Evolutionary conservation across 495 filamentous ascomycete genomes (phyloP).

Genomic region (Penicillium nucicola): DNA sequence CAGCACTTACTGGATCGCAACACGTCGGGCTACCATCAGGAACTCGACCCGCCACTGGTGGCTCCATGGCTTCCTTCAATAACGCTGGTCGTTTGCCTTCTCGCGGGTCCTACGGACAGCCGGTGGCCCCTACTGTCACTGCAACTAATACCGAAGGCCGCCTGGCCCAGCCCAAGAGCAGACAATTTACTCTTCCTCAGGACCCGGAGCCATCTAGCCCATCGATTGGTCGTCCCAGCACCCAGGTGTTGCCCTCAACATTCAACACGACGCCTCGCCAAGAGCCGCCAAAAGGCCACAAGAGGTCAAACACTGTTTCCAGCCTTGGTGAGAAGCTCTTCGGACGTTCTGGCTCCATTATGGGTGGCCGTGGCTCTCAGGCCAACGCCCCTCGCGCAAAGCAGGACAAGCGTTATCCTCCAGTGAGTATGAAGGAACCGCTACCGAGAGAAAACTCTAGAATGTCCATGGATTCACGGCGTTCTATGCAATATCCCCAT

Average conservation of each 20-base stretch:
- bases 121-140: conserved; percentile 81
- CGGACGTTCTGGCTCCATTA: conserved; percentile 73
- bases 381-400: conserved; percentile 31
- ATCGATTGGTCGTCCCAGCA: conserved; percentile 60
- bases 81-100: conserved; percentile 65
- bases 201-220: conserved; percentile 26
- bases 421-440: conserved; percentile 72
- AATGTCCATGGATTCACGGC: conserved; percentile 75
- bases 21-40: conserved; percentile 48
- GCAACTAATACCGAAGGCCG: conserved; percentile 88
- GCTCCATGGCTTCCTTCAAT: conserved; percentile 67
- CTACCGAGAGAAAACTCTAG: conserved; percentile 56
- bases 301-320: conserved; percentile 84
- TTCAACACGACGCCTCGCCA: conserved; percentile 44
- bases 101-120: conserved; percentile 84
- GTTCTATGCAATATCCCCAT: conserved; percentile 72
- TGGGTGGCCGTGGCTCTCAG: conserved; percentile 56
- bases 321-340: conserved; percentile 76
- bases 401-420: conserved; percentile 58
- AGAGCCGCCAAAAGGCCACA: conserved; percentile 68
- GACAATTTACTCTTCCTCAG: conserved; percentile 70
- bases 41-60: conserved; percentile 74
- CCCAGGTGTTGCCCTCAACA: conserved; percentile 43
- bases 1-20: conserved; percentile 40
- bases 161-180: conserved; percentile 78